Evolutionary conservation across 2,329 filamentous ascomycete genomes (phyloP).

Genomic region (Chalara sp.): DNA sequence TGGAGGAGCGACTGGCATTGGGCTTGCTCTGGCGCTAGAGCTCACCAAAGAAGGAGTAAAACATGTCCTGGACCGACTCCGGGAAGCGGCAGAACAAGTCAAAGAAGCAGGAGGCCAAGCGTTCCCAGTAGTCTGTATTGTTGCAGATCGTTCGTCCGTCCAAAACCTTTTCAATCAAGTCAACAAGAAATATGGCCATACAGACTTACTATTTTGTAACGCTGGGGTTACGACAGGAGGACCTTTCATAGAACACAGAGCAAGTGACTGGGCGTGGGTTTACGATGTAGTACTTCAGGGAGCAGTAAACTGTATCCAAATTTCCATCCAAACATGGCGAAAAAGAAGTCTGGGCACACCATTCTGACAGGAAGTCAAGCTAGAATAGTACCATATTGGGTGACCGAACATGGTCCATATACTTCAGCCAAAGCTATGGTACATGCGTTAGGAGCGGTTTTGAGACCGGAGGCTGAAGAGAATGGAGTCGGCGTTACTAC

Average conservation of each 20-base stretch:
- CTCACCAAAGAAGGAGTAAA: background rate
- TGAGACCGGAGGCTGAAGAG: background rate
- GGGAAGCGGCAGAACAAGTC: background rate
- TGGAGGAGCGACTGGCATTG: conserved; percentile 11
- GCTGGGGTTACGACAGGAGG: background rate
- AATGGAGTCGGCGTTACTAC: background rate
- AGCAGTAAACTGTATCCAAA: background rate
- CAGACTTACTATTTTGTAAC: background rate
- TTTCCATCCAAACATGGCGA: background rate
- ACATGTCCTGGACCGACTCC: background rate
- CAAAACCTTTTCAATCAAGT: background rate
- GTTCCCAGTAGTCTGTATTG: background rate
- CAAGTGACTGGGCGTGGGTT: background rate
- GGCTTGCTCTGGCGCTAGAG: background rate
- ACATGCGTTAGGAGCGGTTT: background rate
- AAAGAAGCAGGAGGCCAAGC: background rate
- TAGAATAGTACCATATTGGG: background rate
- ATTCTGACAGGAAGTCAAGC: background rate
- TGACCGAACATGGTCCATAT: background rate
- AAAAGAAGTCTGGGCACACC: background rate
- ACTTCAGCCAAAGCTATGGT: background rate
- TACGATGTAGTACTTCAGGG: background rate
- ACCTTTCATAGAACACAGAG: background rate
- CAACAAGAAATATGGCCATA: too few species aligned
- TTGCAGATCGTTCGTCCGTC: background rate